Evolutionary conservation across 495 filamentous ascomycete species (phyloP).

Genomic region (Neurospora sp.): DNA sequence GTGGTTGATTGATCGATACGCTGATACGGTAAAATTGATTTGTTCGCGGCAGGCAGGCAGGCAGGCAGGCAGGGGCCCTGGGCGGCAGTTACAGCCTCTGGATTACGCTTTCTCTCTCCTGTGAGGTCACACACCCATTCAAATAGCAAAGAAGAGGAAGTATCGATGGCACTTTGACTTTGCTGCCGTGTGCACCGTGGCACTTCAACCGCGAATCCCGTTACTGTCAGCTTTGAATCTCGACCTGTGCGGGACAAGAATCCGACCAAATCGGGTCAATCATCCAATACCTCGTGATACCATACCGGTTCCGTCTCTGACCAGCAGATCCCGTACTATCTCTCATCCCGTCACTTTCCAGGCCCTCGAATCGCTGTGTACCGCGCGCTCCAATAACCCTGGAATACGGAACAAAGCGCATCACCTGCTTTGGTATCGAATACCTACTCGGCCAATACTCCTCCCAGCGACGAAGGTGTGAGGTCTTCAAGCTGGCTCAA

Average conservation of each 20-base stretch:
- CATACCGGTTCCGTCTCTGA: background rate
- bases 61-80: background rate
- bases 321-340: background rate
- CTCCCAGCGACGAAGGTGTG: background rate
- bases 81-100: background rate
- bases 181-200: background rate
- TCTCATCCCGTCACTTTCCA: background rate
- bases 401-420: background rate
- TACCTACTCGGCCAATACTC: too few relatives aligned
- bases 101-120: background rate
- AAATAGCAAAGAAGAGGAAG: background rate
- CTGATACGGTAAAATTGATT: background rate
- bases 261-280: background rate
- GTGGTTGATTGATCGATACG: background rate
- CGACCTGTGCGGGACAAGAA: background rate
- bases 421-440: background rate
- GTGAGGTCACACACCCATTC: background rate
- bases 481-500: background rate
- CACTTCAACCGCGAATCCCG: background rate
- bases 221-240: background rate
- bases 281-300: background rate
- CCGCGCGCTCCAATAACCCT: background rate
- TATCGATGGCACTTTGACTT: background rate
- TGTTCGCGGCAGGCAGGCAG: background rate
- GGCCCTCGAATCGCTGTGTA: background rate